These are phyloP conservation scores for Corrigiola litoralis DNA, from an alignment of 179 eudicot species.

Conservation along the genomic window DNA sequence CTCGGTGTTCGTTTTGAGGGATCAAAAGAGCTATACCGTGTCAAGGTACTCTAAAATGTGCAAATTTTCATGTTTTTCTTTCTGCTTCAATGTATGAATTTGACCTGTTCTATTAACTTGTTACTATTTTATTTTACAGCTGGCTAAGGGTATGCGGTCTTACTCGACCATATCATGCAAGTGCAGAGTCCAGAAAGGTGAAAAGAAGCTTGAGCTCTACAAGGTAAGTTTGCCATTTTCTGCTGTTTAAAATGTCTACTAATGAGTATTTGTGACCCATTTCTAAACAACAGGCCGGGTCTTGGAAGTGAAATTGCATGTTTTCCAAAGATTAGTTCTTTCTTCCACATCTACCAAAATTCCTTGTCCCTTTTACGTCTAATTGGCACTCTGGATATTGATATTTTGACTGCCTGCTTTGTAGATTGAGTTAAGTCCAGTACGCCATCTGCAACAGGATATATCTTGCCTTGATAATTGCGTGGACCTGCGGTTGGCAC, in stretches of 20 bases:
- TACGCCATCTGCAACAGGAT: slow-evolving; percentile 35
- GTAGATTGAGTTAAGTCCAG: slow-evolving; percentile 31
- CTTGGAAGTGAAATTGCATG: too few relatives aligned
- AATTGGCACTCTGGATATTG: neutral
- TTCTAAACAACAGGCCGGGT: too few relatives aligned
- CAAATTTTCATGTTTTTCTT: neutral
- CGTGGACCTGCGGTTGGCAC: slow-evolving; percentile 33
- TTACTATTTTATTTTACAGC: slow-evolving; percentile 13
- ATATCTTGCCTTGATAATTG: slow-evolving; percentile 26
- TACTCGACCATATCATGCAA: slow-evolving; percentile 16
- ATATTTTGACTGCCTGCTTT: slow-evolving; percentile 8
- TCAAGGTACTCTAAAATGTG: slow-evolving; percentile 3
- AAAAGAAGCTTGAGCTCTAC: slow-evolving; percentile 26
- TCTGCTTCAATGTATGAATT: neutral
- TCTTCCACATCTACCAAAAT: neutral
- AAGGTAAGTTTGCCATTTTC: slow-evolving; percentile 22
- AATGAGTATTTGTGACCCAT: too few relatives aligned
- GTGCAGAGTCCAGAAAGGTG: slow-evolving; percentile 16
- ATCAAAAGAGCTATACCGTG: slow-evolving; percentile 8
- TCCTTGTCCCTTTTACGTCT: too few relatives aligned
- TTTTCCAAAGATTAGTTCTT: too few relatives aligned
- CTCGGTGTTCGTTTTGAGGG: slow-evolving; percentile 3
- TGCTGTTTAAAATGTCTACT: too few relatives aligned
- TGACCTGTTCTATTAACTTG: neutral
- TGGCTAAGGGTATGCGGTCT: slow-evolving; percentile 26